phyloP scores from a whole-genome alignment of 140 eudicot species.

The Anethum foeniculum region DNA sequence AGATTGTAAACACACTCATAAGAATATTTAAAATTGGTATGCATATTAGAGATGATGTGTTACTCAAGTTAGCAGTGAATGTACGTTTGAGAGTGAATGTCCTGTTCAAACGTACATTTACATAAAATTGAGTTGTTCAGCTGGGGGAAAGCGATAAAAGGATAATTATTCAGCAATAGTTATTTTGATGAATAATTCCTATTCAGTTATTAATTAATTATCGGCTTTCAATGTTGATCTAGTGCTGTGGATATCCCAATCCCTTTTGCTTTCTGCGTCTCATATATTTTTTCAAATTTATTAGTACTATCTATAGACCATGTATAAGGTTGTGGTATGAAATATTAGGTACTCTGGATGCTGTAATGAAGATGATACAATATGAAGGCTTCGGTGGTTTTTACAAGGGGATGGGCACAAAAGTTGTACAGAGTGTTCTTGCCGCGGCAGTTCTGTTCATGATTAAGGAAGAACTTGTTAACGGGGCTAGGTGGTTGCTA shows the following conservation, averaged over 20 bases:
- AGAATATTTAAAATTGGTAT: not conserved
- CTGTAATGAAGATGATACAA: constrained; percentile 65
- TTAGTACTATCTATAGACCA: not conserved
- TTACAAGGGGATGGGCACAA: constrained; percentile 91
- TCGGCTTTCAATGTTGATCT: not conserved
- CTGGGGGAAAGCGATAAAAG: not conserved
- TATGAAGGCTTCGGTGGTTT: constrained; percentile 83
- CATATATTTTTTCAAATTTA: not conserved
- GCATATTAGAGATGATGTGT: not conserved
- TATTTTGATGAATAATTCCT: not conserved
- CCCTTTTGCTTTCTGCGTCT: not conserved
- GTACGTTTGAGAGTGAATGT: no score
- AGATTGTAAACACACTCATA: not conserved
- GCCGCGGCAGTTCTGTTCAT: constrained; percentile 91
- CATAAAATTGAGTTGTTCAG: not conserved
- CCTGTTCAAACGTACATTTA: not conserved
- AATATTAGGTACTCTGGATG: constrained; percentile 68
- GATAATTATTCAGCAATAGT: not conserved
- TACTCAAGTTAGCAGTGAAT: not conserved
- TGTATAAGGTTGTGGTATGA: not conserved
- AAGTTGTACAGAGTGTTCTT: constrained; percentile 87
- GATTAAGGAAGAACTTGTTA: constrained; percentile 94
- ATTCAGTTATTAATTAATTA: no score
- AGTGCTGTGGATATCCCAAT: not conserved
- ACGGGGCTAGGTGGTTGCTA: constrained; percentile 63